Evolutionary conservation across 495 filamentous ascomycete genomes (phyloP), one percentile per base, ranked within the genome.

Genomic region (Pyronema omphalodes): DNA sequence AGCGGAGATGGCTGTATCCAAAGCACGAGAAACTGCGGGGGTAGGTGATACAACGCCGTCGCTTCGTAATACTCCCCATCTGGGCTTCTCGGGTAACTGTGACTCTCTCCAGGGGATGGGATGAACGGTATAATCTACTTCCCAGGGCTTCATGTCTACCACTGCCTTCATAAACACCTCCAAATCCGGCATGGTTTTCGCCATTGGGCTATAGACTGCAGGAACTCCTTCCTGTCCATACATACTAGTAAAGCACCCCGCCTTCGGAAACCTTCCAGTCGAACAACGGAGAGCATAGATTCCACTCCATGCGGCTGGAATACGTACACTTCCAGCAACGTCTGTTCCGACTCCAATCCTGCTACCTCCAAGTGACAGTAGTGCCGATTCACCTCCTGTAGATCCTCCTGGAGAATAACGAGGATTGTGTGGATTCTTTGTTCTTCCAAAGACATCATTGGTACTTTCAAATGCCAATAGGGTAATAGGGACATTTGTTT

Each of bases 271-370:
- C 23, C 91, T 74, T 14, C 91, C 88, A n/a, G 84, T 93, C n/a
- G 82, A 87, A 67, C 91, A 98, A 44, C 88, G 77, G 17, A 98
- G 67, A 2, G 81, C 80, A 66, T 94, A 95, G 63, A 94, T 87
- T 3, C 91, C 91, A 34, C 80, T 81, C 71, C 84, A 96, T 49
- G 93, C 88, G 3, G 91, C 89, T 3, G 91, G 91, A 12, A 76
- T 82, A 29, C 91, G 75, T 1, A 98, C 91, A 8, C 83, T 89
- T 9, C 91, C 91, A 40, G 91, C 89, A 8, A 96, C 89, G 64
- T 96, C 91, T 11, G 84, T 88, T 35, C 91, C 91, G 58, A 98
- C 81, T 29, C 91, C 91, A 55, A 95, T 94, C n/a, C 91, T 75
- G 41, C 80, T 79, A 15, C 84, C 84, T 51, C 91, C 91, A 51